Percentiles rank a stretch among this genome's conserved stretches.
Conservation (phyloP, 225 moss, liverwort and hornwort species). For the Bryoerythrophyllum caledonicum region DNA sequence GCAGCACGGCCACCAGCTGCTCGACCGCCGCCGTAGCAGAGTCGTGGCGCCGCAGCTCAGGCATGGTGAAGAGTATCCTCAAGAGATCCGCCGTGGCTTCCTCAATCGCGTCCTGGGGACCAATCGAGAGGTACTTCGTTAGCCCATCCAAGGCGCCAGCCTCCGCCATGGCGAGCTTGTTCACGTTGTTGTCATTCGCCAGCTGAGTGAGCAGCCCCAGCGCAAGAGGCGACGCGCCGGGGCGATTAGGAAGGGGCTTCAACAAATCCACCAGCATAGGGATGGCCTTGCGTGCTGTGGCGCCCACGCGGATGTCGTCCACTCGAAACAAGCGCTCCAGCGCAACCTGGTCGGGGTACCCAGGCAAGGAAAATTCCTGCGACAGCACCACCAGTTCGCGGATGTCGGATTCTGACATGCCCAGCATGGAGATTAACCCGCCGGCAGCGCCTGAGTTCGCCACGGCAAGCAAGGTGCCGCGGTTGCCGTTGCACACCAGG, state of each 20-base stretch:
- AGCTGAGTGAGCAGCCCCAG: conserved; percentile 87
- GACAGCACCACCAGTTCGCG: conserved; percentile 79
- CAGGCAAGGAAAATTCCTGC: conserved; percentile 78
- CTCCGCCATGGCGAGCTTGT: conserved; percentile 98
- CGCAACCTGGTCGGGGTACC: conserved; percentile 92
- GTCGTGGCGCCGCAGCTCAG: conserved; percentile 86
- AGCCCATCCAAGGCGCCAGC: conserved; percentile 93
- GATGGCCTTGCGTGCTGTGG: conserved; percentile 96
- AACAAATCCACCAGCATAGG: conserved; percentile 92
- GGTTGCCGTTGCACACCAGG: conserved; percentile 97
- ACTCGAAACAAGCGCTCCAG: conserved; percentile 93
- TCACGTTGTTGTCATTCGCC: conserved; percentile 87
- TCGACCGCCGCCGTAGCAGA: conserved; percentile 90
- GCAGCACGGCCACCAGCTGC: conserved; percentile 89
- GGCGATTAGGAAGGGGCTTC: conserved; percentile 93
- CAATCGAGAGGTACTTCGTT: conserved; percentile 93
- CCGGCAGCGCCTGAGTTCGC: conserved; percentile 99
- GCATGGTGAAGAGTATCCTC: conserved; percentile 80
- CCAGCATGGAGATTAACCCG: conserved; percentile 84
- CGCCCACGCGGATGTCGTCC: conserved; percentile 92
- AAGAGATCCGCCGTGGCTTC: conserved; percentile 93
- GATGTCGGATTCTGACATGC: conserved; percentile 84
- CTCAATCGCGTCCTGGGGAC: conserved; percentile 95
- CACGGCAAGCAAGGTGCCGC: conserved; percentile 91
- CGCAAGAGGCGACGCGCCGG: conserved; percentile 93